Percentiles rank a stretch among this genome's conserved stretches.
These are phyloP conservation scores for Thraustotheca clavata DNA, from an alignment of 352 stramenopile species.

Conservation along the genomic window DNA sequence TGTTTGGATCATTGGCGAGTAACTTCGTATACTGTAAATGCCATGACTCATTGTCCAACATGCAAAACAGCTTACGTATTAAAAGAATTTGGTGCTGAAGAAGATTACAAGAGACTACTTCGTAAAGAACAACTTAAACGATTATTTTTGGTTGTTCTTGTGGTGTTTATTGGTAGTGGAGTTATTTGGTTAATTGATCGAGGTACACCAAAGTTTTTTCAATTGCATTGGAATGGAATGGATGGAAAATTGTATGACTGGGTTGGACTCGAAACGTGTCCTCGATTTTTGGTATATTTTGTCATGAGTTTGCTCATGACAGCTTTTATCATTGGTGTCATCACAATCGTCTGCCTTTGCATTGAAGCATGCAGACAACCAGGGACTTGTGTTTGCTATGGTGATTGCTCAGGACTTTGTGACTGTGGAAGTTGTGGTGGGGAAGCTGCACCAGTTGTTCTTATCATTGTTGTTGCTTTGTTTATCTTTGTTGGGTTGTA, in stretches of 20 bases:
- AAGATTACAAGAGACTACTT: not conserved
- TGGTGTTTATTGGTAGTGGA: conserved; percentile 8
- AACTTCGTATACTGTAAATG: not conserved
- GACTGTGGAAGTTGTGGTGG: not conserved
- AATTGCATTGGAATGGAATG: conserved; percentile 15
- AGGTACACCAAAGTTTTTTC: conserved; percentile 4
- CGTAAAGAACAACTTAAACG: not conserved
- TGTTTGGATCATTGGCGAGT: not conserved
- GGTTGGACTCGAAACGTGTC: not conserved
- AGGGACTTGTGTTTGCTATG: not conserved
- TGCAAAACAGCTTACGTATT: not conserved
- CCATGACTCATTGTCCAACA: conserved; percentile 7
- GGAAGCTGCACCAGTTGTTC: not conserved
- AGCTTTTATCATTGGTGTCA: conserved; percentile 2
- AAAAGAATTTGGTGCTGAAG: not conserved
- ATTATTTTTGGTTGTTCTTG: not conserved
- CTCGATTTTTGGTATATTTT: conserved; percentile 12
- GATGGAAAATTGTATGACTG: conserved; percentile 10
- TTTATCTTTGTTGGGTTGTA: conserved; percentile 7
- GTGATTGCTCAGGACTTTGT: not conserved
- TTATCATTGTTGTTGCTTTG: not conserved
- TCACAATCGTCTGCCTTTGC: not conserved
- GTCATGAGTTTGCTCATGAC: not conserved
- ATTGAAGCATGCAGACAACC: not conserved
- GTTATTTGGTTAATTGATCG: conserved; percentile 13